Evolutionary conservation across 495 filamentous ascomycete genomes (phyloP).

Genomic region (Neurospora sublineolata): DNA sequence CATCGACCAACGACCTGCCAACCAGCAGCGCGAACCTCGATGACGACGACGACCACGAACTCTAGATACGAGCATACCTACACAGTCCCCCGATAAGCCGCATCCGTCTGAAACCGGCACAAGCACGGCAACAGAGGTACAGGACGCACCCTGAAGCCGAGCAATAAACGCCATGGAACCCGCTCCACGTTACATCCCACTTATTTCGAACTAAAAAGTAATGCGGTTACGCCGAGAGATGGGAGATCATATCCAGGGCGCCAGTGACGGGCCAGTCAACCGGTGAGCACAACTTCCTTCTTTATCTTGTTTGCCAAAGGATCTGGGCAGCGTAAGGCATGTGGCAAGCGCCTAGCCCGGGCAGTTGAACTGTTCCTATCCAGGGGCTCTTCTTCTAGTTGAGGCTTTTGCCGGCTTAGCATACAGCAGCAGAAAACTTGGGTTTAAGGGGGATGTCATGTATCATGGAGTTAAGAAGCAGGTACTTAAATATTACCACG

Average conservation of each 20-base stretch:
- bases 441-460: background rate
- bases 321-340: background rate
- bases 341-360: background rate
- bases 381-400: background rate
- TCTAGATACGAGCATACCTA: background rate
- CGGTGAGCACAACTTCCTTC: background rate
- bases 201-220: background rate
- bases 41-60: background rate
- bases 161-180: background rate
- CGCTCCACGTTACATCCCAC: background rate
- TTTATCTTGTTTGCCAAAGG: background rate
- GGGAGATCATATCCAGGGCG: background rate
- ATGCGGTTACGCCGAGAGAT: background rate
- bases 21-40: background rate
- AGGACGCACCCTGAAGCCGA: background rate
- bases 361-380: background rate
- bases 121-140: background rate
- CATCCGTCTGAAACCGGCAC: background rate
- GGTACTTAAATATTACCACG: no score
- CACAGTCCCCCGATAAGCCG: background rate
- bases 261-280: background rate
- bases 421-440: background rate
- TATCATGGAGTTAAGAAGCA: background rate
- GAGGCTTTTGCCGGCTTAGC: background rate
- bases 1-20: background rate